Conservation (phyloP, 2,329 filamentous ascomycete species). For the Fusarium sp. region DNA sequence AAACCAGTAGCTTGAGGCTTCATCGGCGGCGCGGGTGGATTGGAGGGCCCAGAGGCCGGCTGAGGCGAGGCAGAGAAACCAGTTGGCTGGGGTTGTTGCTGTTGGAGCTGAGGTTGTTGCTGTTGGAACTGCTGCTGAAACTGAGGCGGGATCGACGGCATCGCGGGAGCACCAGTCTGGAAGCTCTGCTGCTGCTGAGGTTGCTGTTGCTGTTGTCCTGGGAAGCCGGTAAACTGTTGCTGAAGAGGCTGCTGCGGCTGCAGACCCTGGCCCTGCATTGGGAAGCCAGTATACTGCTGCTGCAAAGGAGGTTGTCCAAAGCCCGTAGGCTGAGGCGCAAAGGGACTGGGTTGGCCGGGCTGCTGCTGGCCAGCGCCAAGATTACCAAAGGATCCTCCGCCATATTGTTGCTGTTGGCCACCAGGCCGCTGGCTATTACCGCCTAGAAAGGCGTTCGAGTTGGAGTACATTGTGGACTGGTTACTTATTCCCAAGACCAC, state of each 20-base stretch:
- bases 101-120: constrained; percentile 59
- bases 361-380: constrained; percentile 60
- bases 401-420: constrained; percentile 63
- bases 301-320: constrained; percentile 66
- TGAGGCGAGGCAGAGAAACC: constrained; percentile 64
- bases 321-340: constrained; percentile 71
- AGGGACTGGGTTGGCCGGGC: constrained; percentile 63
- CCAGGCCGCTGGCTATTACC: constrained; percentile 80
- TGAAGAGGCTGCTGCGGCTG: constrained; percentile 72
- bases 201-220: constrained; percentile 60
- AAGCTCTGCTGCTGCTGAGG: constrained; percentile 67
- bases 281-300: constrained; percentile 72
- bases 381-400: constrained; percentile 60
- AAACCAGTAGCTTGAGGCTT: constrained; percentile 76
- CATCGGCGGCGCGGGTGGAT: constrained; percentile 69
- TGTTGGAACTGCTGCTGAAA: constrained; percentile 71
- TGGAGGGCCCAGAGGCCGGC: constrained; percentile 61
- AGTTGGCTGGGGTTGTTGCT: constrained; percentile 59
- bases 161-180: constrained; percentile 69
- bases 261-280: constrained; percentile 64
- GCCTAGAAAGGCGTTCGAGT: constrained; percentile 87
- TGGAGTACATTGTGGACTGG: constrained; percentile 80
- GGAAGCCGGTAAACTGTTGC: constrained; percentile 77
- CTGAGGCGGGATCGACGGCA: constrained; percentile 71
- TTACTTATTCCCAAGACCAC: constrained; percentile 24